Evolutionary conservation across 1,139 yeast genomes (phyloP).

Genomic region (Barnettozyma hawaiiensis): DNA sequence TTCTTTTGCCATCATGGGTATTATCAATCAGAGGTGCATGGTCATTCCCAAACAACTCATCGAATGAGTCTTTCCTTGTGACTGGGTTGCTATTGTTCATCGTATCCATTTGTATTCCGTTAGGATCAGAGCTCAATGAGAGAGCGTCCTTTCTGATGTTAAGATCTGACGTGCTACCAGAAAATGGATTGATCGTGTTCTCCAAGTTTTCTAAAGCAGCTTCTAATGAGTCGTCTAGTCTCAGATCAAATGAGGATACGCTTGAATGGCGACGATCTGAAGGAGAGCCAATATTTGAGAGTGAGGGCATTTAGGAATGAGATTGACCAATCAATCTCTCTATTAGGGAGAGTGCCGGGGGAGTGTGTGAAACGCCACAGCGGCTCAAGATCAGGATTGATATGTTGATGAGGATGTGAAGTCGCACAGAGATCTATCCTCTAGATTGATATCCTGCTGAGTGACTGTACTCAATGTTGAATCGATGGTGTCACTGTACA

Average conservation of each 20-base stretch:
- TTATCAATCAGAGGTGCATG: slow-evolving; percentile 20
- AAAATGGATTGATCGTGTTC: slow-evolving; percentile 20
- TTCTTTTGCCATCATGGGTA: slow-evolving; percentile 5
- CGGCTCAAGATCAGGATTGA: background rate
- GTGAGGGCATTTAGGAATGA: slow-evolving; percentile 17
- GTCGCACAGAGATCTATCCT: no score
- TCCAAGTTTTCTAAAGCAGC: slow-evolving; percentile 35
- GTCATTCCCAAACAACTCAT: slow-evolving; percentile 25
- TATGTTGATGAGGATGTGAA: no score
- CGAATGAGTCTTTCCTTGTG: slow-evolving; percentile 24
- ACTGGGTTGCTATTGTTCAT: slow-evolving; percentile 15
- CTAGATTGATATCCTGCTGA: no score
- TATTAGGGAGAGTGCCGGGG: background rate
- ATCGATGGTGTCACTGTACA: no score
- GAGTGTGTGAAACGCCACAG: background rate
- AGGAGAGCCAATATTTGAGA: slow-evolving; percentile 15
- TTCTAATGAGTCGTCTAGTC: slow-evolving; percentile 35
- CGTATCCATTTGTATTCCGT: slow-evolving; percentile 22
- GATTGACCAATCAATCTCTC: background rate
- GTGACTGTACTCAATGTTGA: no score
- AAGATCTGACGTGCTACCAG: slow-evolving; percentile 19
- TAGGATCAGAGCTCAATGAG: slow-evolving; percentile 11
- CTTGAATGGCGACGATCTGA: slow-evolving; percentile 27
- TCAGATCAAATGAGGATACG: slow-evolving; percentile 31
- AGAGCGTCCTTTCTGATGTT: slow-evolving; percentile 15